Conservation (phyloP, 2,329 filamentous ascomycete genomes). For the Amesomyces nigricolor region DNA sequence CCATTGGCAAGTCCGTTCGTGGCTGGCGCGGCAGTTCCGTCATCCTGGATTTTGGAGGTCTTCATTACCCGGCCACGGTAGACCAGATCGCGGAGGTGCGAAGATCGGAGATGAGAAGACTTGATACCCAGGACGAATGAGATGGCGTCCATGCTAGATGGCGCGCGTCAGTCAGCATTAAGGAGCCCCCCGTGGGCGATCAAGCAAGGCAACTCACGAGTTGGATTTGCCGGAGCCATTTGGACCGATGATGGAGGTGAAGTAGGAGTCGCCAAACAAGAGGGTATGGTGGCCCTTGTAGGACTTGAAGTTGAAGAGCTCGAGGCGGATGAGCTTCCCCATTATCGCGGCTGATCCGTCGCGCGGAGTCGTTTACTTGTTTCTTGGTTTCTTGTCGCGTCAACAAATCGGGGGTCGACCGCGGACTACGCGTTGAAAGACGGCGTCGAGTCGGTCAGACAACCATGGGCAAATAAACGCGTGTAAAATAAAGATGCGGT, state of each 20-base stretch:
- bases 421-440: constrained; percentile 10
- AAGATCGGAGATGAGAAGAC: constrained; percentile 92
- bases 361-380: constrained; percentile 14
- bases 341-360: constrained; percentile 49
- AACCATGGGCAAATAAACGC: constrained; percentile 14
- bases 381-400: constrained; percentile 16
- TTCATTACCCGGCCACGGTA: constrained; percentile 93
- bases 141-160: constrained; percentile 87
- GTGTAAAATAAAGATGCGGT: constrained; percentile 13
- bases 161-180: constrained; percentile 23
- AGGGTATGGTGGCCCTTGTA: constrained; percentile 96
- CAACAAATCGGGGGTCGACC: background rate
- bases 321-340: constrained; percentile 93
- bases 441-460: background rate
- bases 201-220: constrained; percentile 54
- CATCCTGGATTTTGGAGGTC: constrained; percentile 86
- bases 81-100: constrained; percentile 88
- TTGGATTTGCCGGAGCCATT: constrained; percentile 99
- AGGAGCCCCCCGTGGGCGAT: constrained; percentile 6
- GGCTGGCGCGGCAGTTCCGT: constrained; percentile 65
- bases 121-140: constrained; percentile 98
- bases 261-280: constrained; percentile 95
- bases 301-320: constrained; percentile 98
- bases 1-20: constrained; percentile 59
- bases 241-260: constrained; percentile 97